Conservation (phyloP, 805 yeast genomes). For the Sporopachydermia lactativora region DNA sequence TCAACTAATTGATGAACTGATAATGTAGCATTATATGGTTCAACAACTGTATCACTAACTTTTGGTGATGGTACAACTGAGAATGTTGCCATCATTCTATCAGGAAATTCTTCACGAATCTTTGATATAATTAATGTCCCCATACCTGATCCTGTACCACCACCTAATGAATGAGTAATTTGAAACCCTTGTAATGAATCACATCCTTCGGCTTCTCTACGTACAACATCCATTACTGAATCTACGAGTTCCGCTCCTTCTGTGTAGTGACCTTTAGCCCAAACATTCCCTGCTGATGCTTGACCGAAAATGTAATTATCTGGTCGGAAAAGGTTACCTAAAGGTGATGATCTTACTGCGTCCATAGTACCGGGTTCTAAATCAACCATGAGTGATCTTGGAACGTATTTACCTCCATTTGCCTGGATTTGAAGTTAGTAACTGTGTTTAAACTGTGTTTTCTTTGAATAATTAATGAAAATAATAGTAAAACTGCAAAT, state of each 20-base stretch:
- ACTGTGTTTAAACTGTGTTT: too few relatives aligned
- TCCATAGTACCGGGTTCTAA: constrained; percentile 93
- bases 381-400: constrained; percentile 88
- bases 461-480: too few relatives aligned
- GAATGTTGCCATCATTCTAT: constrained; percentile 93
- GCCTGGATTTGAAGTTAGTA: too few relatives aligned
- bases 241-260: constrained; percentile 95
- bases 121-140: constrained; percentile 80
- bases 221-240: constrained; percentile 77
- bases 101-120: constrained; percentile 87
- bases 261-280: constrained; percentile 97
- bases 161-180: constrained; percentile 69
- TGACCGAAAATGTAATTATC: constrained; percentile 85
- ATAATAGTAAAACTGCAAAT: too few relatives aligned
- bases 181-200: constrained; percentile 95
- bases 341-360: constrained; percentile 59
- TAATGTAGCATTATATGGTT: constrained; percentile 88
- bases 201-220: constrained; percentile 91
- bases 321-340: constrained; percentile 82
- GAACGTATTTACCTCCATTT: constrained; percentile 76
- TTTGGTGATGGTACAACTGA: constrained; percentile 93
- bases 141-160: constrained; percentile 98
- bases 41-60: constrained; percentile 86
- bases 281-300: constrained; percentile 89
- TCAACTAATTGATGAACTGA: constrained; percentile 90